phyloP scores from a whole-genome alignment of 2,329 filamentous ascomycete species.

The Talaromyces islandicus region DNA sequence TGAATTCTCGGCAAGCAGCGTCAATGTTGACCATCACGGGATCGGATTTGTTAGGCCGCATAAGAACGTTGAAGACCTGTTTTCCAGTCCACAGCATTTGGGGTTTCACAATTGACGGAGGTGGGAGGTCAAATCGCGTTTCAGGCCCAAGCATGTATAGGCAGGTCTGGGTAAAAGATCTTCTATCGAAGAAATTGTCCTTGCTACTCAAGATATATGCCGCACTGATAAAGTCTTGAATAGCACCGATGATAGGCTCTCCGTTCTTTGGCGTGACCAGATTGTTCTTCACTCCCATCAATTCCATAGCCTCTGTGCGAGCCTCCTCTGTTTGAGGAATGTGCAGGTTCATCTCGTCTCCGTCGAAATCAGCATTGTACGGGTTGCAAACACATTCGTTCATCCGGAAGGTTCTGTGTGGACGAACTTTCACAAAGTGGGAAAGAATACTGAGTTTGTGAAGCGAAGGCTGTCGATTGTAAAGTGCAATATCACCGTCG shows the following conservation, averaged over 20 bases:
- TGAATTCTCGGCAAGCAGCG: constrained; percentile 77
- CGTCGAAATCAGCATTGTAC: constrained; percentile 98
- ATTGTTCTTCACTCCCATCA: constrained; percentile 98
- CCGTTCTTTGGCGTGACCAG: constrained; percentile 94
- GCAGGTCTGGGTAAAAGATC: constrained; percentile 82
- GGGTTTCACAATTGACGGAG: constrained; percentile 80
- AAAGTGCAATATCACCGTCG: constrained; percentile 91
- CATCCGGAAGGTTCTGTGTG: constrained; percentile 90
- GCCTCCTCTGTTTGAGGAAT: constrained; percentile 97
- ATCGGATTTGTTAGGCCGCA: constrained; percentile 82
- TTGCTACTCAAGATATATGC: constrained; percentile 88
- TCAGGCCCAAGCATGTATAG: constrained; percentile 87
- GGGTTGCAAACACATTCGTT: constrained; percentile 98
- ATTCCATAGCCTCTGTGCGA: constrained; percentile 83
- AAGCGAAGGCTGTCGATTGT: constrained; percentile 94
- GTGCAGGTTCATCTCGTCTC: constrained; percentile 98
- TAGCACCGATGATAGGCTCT: constrained; percentile 96
- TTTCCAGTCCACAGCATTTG: constrained; percentile 92
- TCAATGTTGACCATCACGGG: constrained; percentile 86
- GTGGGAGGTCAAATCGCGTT: constrained; percentile 74
- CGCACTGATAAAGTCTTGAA: constrained; percentile 97
- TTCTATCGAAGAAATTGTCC: constrained; percentile 85
- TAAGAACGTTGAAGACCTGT: constrained; percentile 85
- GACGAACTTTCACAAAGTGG: constrained; percentile 86
- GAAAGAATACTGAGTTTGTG: constrained; percentile 99